phyloP scores from a whole-genome alignment of 2,329 filamentous ascomycete species.

The Hyphodiscus sp. region DNA sequence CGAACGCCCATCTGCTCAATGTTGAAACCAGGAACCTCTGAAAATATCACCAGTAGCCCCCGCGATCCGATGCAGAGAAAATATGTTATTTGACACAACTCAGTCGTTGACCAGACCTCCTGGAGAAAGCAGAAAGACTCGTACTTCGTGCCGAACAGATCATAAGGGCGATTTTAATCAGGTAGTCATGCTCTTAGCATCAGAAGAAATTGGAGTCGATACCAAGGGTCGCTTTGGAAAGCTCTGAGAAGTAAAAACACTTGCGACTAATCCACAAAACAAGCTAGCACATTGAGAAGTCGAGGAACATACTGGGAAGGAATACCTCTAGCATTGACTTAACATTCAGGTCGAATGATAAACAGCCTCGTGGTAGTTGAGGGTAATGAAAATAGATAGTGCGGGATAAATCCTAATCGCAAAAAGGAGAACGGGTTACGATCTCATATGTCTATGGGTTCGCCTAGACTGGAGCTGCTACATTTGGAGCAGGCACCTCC shows the following conservation, averaged over 20 bases:
- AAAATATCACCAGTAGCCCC: too few species aligned
- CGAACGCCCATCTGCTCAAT: too few species aligned
- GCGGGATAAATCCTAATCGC: constrained; percentile 40
- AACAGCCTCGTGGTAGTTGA: constrained; percentile 55
- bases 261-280: too few species aligned
- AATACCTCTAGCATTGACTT: constrained; percentile 58
- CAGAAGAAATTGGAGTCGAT: too few species aligned
- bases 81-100: constrained; percentile 33
- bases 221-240: too few species aligned
- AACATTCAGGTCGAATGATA: constrained; percentile 53
- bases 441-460: constrained; percentile 1
- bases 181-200: neutral
- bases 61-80: constrained; percentile 58
- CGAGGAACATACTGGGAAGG: too few species aligned
- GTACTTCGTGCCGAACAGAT: constrained; percentile 46
- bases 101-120: neutral
- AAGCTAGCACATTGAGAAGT: too few species aligned
- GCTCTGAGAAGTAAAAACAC: too few species aligned
- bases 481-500: constrained; percentile 41
- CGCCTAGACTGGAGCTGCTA: constrained; percentile 28
- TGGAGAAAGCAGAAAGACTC: neutral
- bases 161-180: constrained; percentile 58
- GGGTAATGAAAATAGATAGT: constrained; percentile 55
- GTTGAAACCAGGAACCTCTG: too few species aligned
- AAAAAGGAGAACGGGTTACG: neutral